Base-by-base conservation (phyloP, 1,284 basidiomycete species). In the Afroboletus lepidellus region DNA sequence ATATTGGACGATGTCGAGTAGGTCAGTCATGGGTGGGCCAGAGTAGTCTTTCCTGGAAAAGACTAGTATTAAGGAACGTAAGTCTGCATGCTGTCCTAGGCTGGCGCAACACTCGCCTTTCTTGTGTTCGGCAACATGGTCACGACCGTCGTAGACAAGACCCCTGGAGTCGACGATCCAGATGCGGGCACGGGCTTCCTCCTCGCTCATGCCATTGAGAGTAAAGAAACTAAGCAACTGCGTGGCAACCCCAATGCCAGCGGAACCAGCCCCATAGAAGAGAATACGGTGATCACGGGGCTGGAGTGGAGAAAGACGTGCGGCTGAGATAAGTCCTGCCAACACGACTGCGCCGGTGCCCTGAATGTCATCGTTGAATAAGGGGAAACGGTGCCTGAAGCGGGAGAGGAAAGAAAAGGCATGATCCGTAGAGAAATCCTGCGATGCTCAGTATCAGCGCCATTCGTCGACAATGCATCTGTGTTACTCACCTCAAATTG, bases 301-400 rank as follows among this genome's bases (percentile, higher is more conserved):
- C 15, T 86, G 79, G 18, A 79, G 79, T 33, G 84, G 83, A 1
- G 88, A 82, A 36, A 92, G 77, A 59, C 85, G 84, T 36, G 94
- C 92, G 24, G 94, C 94, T 61, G 92, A 92, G 63, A 94, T 72
- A 75, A 97, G 91, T 12, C 94, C 94, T 36, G 87, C 90, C 41
- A 98, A 84, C 42, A 97, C 90, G 59, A 98, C 94, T 32, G 90
- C 90, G 24, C 92, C 93, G 2, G 93, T 95, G 39, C 92, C 91
- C 64, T 90, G 87, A 58, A 90, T 89, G 67, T 94, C 92, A 63
- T 96, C 93, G 70, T 98, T 97, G 78, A 95, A 95, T 46, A 92
- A 77, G 27, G 87, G 83, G 70, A 91, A 90, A 51, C 82, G 77
- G 56, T 84, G 68, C 52, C 89, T 81, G 74, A 88, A 93, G 44